A percentile compares a stretch with the other conserved stretches of the same genome.
Conservation (phyloP, 208 protist genomes). For the Leishmania major region DNA sequence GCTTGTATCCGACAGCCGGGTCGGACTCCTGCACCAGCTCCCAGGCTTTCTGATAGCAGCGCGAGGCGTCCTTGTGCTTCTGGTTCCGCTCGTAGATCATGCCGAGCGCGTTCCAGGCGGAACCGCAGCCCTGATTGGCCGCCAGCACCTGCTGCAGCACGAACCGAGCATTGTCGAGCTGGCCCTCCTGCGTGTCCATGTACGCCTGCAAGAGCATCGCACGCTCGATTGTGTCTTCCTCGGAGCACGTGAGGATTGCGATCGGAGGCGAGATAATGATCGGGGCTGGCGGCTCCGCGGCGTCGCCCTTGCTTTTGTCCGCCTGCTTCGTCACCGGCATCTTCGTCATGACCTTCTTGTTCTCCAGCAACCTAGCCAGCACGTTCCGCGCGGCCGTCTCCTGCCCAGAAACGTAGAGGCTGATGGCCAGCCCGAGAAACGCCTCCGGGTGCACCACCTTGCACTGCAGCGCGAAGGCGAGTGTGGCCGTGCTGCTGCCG, state of each 20-base stretch:
- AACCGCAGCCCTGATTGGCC: constrained; percentile 77
- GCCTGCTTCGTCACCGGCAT: constrained; percentile 6
- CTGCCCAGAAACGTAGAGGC: constrained; percentile 77
- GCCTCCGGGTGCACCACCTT: constrained; percentile 53
- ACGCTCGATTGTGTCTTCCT: constrained; percentile 64
- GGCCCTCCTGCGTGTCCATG: constrained; percentile 80
- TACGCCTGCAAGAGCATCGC: constrained; percentile 89
- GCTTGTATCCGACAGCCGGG: constrained; percentile 94
- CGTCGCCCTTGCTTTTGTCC: constrained; percentile 7
- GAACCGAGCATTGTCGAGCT: constrained; percentile 79
- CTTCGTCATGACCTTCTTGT: constrained; percentile 15
- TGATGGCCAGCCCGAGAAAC: constrained; percentile 80
- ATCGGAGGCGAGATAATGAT: constrained; percentile 6
- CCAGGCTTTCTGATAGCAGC: constrained; percentile 95
- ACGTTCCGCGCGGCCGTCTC: constrained; percentile 72
- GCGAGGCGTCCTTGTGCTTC: constrained; percentile 88
- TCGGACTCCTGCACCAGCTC: constrained; percentile 81
- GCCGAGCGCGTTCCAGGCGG: constrained; percentile 89
- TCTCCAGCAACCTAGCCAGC: constrained; percentile 34
- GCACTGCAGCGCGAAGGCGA: constrained; percentile 41
- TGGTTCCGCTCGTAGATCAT: constrained; percentile 89
- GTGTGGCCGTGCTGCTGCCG: constrained; percentile 31
- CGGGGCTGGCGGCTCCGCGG: neutral
- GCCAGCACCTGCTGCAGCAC: constrained; percentile 66
- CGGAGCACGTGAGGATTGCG: constrained; percentile 25